Base-by-base conservation (phyloP, 2,329 filamentous ascomycete species). In the Penicillium rolfsii region DNA sequence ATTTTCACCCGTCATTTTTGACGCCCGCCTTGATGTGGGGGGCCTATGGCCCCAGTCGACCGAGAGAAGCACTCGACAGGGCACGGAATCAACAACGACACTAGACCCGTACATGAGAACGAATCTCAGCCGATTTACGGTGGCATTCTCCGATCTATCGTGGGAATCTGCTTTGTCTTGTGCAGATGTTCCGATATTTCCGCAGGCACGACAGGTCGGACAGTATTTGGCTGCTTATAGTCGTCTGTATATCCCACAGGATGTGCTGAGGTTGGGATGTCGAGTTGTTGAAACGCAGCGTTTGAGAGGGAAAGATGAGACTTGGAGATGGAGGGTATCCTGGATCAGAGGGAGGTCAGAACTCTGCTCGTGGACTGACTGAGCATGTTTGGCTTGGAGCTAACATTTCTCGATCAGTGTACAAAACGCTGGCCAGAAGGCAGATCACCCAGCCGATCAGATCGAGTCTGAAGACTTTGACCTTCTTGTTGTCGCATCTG, bases 81-180 rank as follows among this genome's bases (percentile, higher is more conserved):
- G 12, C 6, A 6, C 22, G n/a, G 19, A n/a, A 4, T n/a, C 48
- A 22, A 35, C 38, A 2, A 61, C 63, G 35, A 60, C 63, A 36
- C 82, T 89, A 55, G 90, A 90, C 82, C 81, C 85, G 16, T 85
- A 85, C 4, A 76, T 77, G 73, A 69, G 70, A 22, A 77, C 75
- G 1, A 96, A 96, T 73, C 86, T 93, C 69, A 93, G 89, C 77
- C 85, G 84, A 49, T 91, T 92, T 74, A 91, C 90, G 0, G 87
- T 95, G 64, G 67, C 70, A 0, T 77, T 77, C 41, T 76, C 75
- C 2, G 91, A 94, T 71, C 74, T 91, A 26, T 84, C 89, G 5
- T 96, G 91, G 91, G 81, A 84, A 3, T 77, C 76, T 4, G 78
- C 81, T 0, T 65, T 80, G 24, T 60, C 81, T 12, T 2, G 12